Evolutionary conservation across 208 protist genomes (phyloP), one percentile per base, ranked within the genome.

Genomic region (Trypanosoma melophagium): DNA sequence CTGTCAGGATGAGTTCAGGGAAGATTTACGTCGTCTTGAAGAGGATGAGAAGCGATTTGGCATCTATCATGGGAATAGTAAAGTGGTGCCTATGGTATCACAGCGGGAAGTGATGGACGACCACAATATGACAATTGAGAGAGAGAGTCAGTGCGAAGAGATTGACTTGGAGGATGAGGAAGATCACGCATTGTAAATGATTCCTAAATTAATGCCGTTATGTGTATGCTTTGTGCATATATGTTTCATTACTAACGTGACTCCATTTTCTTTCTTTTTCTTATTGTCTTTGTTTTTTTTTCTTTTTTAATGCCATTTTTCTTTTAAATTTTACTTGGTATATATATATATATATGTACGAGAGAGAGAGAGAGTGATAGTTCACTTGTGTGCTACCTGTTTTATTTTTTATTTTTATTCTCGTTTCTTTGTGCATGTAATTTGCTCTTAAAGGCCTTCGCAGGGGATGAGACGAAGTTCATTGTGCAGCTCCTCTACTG

Each of bases 21-120:
- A 84, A 52, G 79, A 87, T 44, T 61, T 95, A 50, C 66, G 72
- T 28, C 42, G 47, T 12, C 56, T 95, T 40, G 87, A 93, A 61
- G 57, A 54, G 7, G 81, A 93, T 22, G 90, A 95, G 61, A 63
- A 31, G 10, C 47, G 59, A 7, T 73, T 86, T n/a, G 89, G 89
- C 40, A 87, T 95, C 44, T 57, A 69, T 42, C 64, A 75, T 25
- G 54, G 53, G 41, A 62, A 25, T 69, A 69, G 38, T 50, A 66
- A 63, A 14, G 72, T 89, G 21, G 70, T 69, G 0, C 83, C 84
- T 0, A 66, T 77, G 24, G 80, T 95, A 19, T 95, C 90, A 7
- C 87, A 89, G 62, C 78, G 87, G 0, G 84, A 81, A 8, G 77
- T 96, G 9, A 93, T 96, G 90, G 90, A 96, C 62, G 87, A 96